Percentiles rank a stretch among this genome's conserved stretches.
These are phyloP conservation scores for Rhizopogon sp. DNA, from an alignment of 768 basidiomycete species.

Conservation along the genomic window DNA sequence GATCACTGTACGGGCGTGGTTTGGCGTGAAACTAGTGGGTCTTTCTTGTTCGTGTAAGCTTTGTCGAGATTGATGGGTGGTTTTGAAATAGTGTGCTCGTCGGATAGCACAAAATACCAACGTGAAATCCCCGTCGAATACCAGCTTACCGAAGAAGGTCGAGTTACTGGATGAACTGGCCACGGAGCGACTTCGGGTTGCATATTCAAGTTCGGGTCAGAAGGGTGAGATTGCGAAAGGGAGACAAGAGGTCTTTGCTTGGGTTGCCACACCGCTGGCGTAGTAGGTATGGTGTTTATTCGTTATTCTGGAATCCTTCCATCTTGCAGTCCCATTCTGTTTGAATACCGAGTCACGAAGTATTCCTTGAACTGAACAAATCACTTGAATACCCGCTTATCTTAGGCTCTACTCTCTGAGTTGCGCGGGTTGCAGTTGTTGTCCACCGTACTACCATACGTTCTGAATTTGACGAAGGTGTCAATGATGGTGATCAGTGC, in stretches of 20 bases:
- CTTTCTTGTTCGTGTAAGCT: not conserved
- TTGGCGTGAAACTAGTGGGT: constrained; percentile 76
- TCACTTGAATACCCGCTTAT: no score
- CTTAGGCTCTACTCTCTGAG: no score
- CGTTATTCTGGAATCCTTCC: not conserved
- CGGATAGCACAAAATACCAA: constrained; percentile 42
- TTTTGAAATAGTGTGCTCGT: constrained; percentile 48
- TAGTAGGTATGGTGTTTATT: not conserved
- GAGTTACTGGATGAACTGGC: constrained; percentile 65
- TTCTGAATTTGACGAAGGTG: no score
- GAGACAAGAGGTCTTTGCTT: constrained; percentile 39
- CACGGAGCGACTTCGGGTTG: constrained; percentile 61
- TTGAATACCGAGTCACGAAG: not conserved
- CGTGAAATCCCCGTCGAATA: constrained; percentile 51
- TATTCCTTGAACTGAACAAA: no score
- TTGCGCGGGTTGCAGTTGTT: no score
- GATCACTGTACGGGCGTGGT: constrained; percentile 71
- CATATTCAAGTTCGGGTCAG: constrained; percentile 46
- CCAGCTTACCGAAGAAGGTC: constrained; percentile 48
- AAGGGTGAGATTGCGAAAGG: constrained; percentile 33
- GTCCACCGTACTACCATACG: no score
- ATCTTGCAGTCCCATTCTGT: not conserved
- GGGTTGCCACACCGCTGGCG: constrained; percentile 29
- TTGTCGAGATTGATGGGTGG: not conserved
- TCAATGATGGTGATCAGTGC: no score